Evolutionary conservation across 1,139 yeast species (phyloP), one percentile per base, ranked within the genome.

Genomic region (Suhomyces panamericanus): DNA sequence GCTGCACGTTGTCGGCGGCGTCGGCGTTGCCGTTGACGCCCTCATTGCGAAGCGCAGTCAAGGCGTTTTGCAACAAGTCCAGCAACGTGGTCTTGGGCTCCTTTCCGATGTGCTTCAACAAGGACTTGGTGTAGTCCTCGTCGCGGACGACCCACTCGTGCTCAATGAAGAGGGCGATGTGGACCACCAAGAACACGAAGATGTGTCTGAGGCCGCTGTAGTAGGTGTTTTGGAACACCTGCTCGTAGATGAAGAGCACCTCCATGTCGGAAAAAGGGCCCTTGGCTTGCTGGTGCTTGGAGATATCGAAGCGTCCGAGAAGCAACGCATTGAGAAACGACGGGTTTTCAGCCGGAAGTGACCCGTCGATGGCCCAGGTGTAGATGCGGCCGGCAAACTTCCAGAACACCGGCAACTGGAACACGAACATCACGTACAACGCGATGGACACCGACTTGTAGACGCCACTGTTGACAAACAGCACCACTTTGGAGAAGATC

Each of bases 81-180:
- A 41, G 64, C 49, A 74, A 62, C 41, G 64, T 69, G 1, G 75
- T 63, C 37, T 77, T 67, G 38, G 77, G 80, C 49, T 78, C 83
- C 35, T 75, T 74, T 4, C 90, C 90, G 39, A 85, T 75, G 48
- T 74, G 77, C 48, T 71, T 77, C 43, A 73, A 58, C 20, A 85
- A 66, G 56, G 83, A 67, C 57, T 78, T 81, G 33, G 70, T 62
- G 58, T 83, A 84, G 0, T 87, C 87, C 39, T 81, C 81, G 58
- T 85, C 93, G 43, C 82, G 67, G 1, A 80, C 78, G n/a, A 85
- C 85, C 81, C 86, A 81, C 55, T 84, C 90, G 57, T 83, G 85
- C 49, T 78, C 83, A 34, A 81, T 69, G 56, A 80, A 79, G 8
- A 81, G 50, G 2, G 81, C 77, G 26, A 78, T 56, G 48, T 74